A percentile compares a stretch with the other conserved stretches of the same genome.
Evolutionary conservation across 768 basidiomycete species (phyloP).

Genomic region (Ephemerocybe angulata): DNA sequence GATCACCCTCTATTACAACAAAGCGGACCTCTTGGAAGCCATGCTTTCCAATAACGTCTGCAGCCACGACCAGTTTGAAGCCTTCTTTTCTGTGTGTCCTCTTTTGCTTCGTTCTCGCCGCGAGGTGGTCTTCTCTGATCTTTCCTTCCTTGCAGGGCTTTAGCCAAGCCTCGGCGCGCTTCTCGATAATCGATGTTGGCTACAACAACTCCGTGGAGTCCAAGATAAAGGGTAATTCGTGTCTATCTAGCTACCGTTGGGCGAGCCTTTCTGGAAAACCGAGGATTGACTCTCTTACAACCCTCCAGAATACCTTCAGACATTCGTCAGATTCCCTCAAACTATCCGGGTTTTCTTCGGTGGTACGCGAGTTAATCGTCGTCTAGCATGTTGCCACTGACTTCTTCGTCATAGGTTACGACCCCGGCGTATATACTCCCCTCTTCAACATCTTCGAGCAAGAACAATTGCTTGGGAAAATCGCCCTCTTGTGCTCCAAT

Average conservation of each 20-base stretch:
- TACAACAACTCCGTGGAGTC: conserved; percentile 52
- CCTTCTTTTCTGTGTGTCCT: conserved; percentile 52
- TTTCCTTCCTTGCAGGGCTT: conserved; percentile 46
- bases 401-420: conserved; percentile 42
- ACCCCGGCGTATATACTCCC: conserved; percentile 52
- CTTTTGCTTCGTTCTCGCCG: background rate
- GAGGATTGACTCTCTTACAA: background rate
- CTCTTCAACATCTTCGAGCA: conserved; percentile 54
- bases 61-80: conserved; percentile 61
- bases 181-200: conserved; percentile 67
- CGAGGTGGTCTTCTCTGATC: conserved; percentile 1
- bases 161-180: conserved; percentile 69
- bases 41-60: conserved; percentile 54
- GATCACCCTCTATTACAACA: conserved; percentile 72
- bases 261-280: background rate
- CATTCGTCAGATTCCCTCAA: conserved; percentile 68
- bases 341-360: conserved; percentile 71
- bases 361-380: conserved; percentile 37
- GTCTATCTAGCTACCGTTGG: background rate
- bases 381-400: background rate
- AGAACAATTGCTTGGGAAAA: conserved; percentile 62
- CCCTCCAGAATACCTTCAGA: conserved; percentile 61
- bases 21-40: conserved; percentile 46
- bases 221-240: conserved; percentile 63
- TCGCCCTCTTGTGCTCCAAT: conserved; percentile 56